Base-by-base conservation (phyloP, 164 flowering plant genomes). In the Houttuynia cordata region DNA sequence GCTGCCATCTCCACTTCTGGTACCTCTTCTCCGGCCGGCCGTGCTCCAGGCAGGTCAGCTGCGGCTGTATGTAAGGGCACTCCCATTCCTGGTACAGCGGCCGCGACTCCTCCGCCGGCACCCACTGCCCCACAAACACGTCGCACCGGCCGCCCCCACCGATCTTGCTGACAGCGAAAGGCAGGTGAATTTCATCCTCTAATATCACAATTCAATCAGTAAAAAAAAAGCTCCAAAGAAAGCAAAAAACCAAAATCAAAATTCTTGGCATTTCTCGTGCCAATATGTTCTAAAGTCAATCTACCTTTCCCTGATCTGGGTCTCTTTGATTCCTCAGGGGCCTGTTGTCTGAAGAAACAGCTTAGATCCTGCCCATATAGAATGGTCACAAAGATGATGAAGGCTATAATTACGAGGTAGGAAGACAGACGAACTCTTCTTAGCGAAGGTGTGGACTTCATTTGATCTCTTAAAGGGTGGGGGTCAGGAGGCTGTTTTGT, bases 61-160 rank as follows among this genome's bases (percentile, higher is more conserved):
- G 98, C 1, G 95, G 96, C 70, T 83, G 93, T 12, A 91, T 88
- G 79, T 88, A 91, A 21, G 96, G 98, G 58, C 98, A 91, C 58
- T 82, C 89, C 56, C 68, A 64, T 61, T 88, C 95, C 49, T 81
- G 74, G 59, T 88, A 88, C 13, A 75, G 67, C 65, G 96, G 96
- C 65, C 82, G 69, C 58, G 37, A 77, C 67, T 37, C 59, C 67
- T 83, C 79, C 63, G 88, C 98, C 65, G 70, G 47, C 4, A 88
- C 89, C 98, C 98, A 92, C 55, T 69, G 74, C 65, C 96, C 98
- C 12, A 67, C 76, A 69, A 81, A 86, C 62, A 81, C 51, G 53
- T 91, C 85, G 66, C 97, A 91, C 13, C 2, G 49, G 17, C 17
- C 49, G 2, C 73, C 80, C 20, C 60, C 74, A 54, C 72, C 70